Conservation (phyloP, 2,329 filamentous ascomycete genomes). For the Xylaria sp. region DNA sequence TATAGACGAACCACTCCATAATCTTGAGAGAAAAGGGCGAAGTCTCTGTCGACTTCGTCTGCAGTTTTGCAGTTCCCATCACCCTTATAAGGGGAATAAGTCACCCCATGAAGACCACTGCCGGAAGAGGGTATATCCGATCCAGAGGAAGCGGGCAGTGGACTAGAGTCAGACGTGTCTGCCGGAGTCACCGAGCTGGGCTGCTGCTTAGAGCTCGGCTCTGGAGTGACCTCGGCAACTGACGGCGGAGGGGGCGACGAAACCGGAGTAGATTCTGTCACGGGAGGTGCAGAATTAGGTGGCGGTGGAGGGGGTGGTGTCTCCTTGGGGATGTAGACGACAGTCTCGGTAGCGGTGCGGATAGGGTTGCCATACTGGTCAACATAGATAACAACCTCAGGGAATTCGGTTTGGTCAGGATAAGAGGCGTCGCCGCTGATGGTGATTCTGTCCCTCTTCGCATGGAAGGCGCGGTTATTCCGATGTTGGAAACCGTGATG, state of each 20-base stretch:
- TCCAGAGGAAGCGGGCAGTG: constrained; percentile 17
- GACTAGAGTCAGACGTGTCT: constrained; percentile 1
- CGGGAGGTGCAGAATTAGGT: constrained; percentile 18
- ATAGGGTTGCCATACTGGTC: constrained; percentile 61
- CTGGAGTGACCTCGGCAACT: constrained; percentile 14
- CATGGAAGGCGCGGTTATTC: constrained; percentile 29
- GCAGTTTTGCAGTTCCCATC: constrained; percentile 70
- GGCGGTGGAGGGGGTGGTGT: constrained; percentile 21
- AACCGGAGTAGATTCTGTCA: constrained; percentile 14
- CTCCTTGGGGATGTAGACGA: constrained; percentile 38
- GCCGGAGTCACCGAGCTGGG: constrained; percentile 16
- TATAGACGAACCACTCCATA: constrained; percentile 77
- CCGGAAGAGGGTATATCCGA: constrained; percentile 26
- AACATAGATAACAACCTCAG: constrained; percentile 64
- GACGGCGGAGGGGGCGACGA: constrained; percentile 12
- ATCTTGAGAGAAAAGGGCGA: constrained; percentile 56
- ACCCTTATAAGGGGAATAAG: constrained; percentile 56
- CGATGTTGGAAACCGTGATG: constrained; percentile 42
- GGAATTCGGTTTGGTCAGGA: constrained; percentile 48
- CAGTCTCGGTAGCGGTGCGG: constrained; percentile 49
- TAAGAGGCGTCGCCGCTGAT: constrained; percentile 47
- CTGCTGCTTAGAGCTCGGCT: constrained; percentile 26
- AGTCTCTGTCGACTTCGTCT: constrained; percentile 67
- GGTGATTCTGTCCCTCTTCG: constrained; percentile 41
- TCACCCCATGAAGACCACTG: constrained; percentile 47